phyloP scores from a whole-genome alignment of 306 rosid species.

The Macrotyloma uniflorum region DNA sequence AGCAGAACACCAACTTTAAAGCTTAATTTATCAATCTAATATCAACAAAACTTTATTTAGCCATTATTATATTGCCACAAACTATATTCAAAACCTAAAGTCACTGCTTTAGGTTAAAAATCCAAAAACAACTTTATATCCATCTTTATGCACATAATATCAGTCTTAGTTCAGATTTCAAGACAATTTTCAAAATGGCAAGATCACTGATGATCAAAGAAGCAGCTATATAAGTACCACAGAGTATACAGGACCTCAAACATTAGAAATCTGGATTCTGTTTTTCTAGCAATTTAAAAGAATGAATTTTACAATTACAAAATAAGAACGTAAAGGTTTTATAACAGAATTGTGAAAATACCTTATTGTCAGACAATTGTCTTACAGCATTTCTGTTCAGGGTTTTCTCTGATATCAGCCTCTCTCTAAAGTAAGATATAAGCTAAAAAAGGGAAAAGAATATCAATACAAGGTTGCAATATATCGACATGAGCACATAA shows the following conservation, averaged over 20 bases:
- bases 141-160: not conserved
- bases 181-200: not conserved
- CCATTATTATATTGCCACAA: not conserved
- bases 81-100: not conserved
- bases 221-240: not conserved
- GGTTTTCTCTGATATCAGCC: conserved; percentile 78
- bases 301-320: conserved; percentile 23
- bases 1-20: not conserved
- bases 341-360: conserved; percentile 34
- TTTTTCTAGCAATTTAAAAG: not conserved
- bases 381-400: conserved; percentile 72
- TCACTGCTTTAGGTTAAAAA: not conserved
- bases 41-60: not conserved
- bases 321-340: conserved; percentile 22
- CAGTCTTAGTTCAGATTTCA: not conserved
- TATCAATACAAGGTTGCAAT: conserved; percentile 21
- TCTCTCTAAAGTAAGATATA: conserved; percentile 66
- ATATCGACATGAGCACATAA: conserved; percentile 13
- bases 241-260: not conserved
- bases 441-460: conserved; percentile 53
- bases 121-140: not conserved
- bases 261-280: not conserved
- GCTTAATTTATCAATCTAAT: not conserved
- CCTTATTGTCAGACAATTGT: conserved; percentile 68
- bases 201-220: not conserved